A percentile compares a stretch with the other conserved stretches of the same genome.
These are phyloP conservation scores for Chytriomyces sp. DNA, from an alignment of 192 early-diverging fungal genomes.

Conservation along the genomic window DNA sequence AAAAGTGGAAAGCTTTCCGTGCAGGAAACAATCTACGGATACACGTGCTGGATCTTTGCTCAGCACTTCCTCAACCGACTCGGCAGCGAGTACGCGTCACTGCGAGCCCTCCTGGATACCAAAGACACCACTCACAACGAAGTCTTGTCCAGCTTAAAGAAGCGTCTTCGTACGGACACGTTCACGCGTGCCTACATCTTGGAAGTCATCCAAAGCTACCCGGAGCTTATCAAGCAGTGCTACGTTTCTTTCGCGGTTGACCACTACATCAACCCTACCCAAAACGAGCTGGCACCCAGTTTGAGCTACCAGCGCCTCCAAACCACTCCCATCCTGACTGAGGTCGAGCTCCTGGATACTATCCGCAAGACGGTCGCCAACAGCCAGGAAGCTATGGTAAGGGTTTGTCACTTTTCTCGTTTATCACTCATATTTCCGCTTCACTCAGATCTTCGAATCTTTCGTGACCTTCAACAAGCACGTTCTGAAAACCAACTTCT, in stretches of 20 bases:
- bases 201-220: constrained; percentile 94
- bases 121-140: constrained; percentile 83
- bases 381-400: constrained; percentile 86
- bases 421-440: not conserved
- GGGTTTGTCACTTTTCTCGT: constrained; percentile 28
- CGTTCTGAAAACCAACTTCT: constrained; percentile 99
- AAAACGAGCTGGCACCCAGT: constrained; percentile 61
- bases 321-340: constrained; percentile 69
- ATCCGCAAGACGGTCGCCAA: constrained; percentile 86
- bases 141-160: constrained; percentile 95
- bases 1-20: constrained; percentile 82
- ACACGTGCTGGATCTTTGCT: constrained; percentile 95
- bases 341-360: constrained; percentile 84
- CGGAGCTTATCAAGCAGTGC: constrained; percentile 86
- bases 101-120: constrained; percentile 70
- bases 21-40: constrained; percentile 94
- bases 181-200: constrained; percentile 97
- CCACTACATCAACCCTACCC: constrained; percentile 80
- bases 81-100: constrained; percentile 86
- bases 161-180: constrained; percentile 92
- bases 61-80: constrained; percentile 99
- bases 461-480: constrained; percentile 96
- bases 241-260: constrained; percentile 92
- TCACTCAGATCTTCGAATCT: constrained; percentile 87
- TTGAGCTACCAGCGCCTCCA: constrained; percentile 88